phyloP scores from a whole-genome alignment of 441 rosid genomes.

The Syzygium syzygioides region DNA sequence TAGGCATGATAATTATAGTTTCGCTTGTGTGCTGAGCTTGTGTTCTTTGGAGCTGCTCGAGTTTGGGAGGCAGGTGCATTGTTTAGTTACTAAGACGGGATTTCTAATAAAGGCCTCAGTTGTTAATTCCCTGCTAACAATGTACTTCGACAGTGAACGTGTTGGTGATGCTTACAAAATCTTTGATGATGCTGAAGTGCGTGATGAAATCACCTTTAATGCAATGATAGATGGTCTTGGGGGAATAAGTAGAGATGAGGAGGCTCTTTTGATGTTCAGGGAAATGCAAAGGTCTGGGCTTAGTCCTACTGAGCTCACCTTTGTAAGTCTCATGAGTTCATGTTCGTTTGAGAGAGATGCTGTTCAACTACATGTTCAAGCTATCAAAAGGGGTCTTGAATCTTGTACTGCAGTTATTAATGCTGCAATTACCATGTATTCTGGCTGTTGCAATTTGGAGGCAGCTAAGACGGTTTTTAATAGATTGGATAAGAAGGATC shows the following conservation, averaged over 20 bases:
- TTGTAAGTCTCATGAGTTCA: slow-evolving; percentile 48
- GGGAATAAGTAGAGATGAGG: slow-evolving; percentile 27
- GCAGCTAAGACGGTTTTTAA: slow-evolving; percentile 25
- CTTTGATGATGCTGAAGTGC: slow-evolving; percentile 42
- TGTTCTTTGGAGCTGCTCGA: slow-evolving; percentile 31
- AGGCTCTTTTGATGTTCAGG: slow-evolving; percentile 32
- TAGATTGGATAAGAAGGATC: slow-evolving; percentile 40
- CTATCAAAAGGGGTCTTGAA: slow-evolving; percentile 40
- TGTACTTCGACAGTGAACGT: slow-evolving; percentile 46
- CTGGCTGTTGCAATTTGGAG: slow-evolving; percentile 22
- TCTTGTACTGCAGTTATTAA: slow-evolving; percentile 39
- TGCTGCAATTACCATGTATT: slow-evolving; percentile 46
- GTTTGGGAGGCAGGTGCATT: slow-evolving; percentile 60
- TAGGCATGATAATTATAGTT: slow-evolving; percentile 53
- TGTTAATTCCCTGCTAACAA: slow-evolving; percentile 55
- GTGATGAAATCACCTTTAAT: slow-evolving; percentile 58
- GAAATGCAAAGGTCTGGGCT: slow-evolving; percentile 41
- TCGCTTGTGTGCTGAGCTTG: slow-evolving; percentile 59
- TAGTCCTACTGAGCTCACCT: slow-evolving; percentile 55
- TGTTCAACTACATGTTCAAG: slow-evolving; percentile 30
- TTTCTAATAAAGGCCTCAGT: slow-evolving; percentile 38
- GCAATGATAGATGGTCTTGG: slow-evolving; percentile 63
- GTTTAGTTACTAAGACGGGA: slow-evolving; percentile 50
- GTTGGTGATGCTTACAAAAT: slow-evolving; percentile 28
- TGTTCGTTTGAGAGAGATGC: slow-evolving; percentile 27